These are phyloP conservation scores for Musa troglodytarum DNA, from an alignment of 176 grass and related monocot species.

Conservation along the genomic window DNA sequence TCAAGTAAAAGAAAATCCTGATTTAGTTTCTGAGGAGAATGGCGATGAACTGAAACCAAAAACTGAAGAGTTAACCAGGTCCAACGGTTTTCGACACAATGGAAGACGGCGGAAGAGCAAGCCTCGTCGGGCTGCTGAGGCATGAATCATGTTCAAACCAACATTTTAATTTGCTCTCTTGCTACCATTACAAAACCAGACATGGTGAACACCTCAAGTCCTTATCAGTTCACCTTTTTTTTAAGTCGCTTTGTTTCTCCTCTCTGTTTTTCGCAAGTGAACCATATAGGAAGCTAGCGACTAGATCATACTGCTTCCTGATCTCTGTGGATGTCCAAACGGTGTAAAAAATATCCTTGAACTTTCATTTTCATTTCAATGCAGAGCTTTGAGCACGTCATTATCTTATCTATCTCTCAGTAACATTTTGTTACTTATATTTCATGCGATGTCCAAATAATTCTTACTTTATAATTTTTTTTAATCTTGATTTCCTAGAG, in stretches of 20 bases:
- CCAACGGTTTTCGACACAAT: conserved; percentile 56
- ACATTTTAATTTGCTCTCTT: not conserved
- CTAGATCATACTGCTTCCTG: not conserved
- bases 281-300: not conserved
- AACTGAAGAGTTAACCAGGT: conserved; percentile 41
- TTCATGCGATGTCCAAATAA: not conserved
- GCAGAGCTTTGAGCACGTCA: not conserved
- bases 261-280: not conserved
- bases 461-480: not conserved
- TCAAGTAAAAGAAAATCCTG: conserved; percentile 41
- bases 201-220: not conserved
- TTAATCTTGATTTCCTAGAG: not conserved
- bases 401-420: not conserved
- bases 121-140: conserved; percentile 55
- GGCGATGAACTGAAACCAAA: conserved; percentile 28
- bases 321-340: not conserved
- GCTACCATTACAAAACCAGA: not conserved
- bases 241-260: not conserved
- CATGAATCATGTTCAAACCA: conserved; percentile 52
- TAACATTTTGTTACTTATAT: too few species aligned
- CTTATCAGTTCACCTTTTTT: not conserved
- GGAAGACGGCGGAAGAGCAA: conserved; percentile 65
- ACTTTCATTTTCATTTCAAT: not conserved
- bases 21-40: conserved; percentile 36
- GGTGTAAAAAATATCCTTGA: conserved; percentile 3